Conservation (phyloP, 352 stramenopile genomes). For the Aphanomyces astaci region DNA sequence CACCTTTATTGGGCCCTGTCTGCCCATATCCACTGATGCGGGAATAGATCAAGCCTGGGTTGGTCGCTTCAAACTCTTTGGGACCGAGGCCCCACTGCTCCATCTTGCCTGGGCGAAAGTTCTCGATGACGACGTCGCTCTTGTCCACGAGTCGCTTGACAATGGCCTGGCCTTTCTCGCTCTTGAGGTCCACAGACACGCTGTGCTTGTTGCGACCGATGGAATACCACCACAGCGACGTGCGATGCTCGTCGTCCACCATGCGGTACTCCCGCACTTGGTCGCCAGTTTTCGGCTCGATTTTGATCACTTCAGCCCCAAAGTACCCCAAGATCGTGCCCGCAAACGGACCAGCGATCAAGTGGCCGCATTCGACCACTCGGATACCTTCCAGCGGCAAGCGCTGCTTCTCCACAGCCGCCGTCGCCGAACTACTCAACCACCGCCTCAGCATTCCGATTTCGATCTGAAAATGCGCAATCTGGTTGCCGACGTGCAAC, state of each 20-base stretch:
- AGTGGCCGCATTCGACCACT: slow-evolving; percentile 70
- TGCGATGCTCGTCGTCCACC: slow-evolving; percentile 52
- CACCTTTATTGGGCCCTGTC: slow-evolving; percentile 55
- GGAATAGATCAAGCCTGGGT: slow-evolving; percentile 77
- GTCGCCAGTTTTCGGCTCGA: slow-evolving; percentile 78
- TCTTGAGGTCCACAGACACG: slow-evolving; percentile 75
- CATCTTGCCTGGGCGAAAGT: slow-evolving; percentile 83
- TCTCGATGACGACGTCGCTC: slow-evolving; percentile 84
- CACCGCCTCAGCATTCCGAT: neutral
- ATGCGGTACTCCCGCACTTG: slow-evolving; percentile 74
- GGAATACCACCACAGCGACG: slow-evolving; percentile 85
- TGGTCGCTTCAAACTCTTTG: slow-evolving; percentile 57
- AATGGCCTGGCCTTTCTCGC: slow-evolving; percentile 47
- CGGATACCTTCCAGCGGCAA: slow-evolving; percentile 56
- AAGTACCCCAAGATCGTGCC: slow-evolving; percentile 84
- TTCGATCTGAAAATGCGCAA: neutral
- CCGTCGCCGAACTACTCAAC: neutral
- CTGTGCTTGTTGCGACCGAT: slow-evolving; percentile 83
- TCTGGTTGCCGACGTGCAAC: no score
- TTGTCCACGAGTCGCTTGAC: slow-evolving; percentile 61
- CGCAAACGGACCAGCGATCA: slow-evolving; percentile 74
- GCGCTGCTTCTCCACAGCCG: neutral
- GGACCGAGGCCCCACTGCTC: slow-evolving; percentile 79
- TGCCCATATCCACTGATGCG: slow-evolving; percentile 80
- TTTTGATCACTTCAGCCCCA: slow-evolving; percentile 86